Evolutionary conservation across 1,284 basidiomycete genomes (phyloP), one percentile per base, ranked within the genome.

Genomic region (Irpex lacteus): DNA sequence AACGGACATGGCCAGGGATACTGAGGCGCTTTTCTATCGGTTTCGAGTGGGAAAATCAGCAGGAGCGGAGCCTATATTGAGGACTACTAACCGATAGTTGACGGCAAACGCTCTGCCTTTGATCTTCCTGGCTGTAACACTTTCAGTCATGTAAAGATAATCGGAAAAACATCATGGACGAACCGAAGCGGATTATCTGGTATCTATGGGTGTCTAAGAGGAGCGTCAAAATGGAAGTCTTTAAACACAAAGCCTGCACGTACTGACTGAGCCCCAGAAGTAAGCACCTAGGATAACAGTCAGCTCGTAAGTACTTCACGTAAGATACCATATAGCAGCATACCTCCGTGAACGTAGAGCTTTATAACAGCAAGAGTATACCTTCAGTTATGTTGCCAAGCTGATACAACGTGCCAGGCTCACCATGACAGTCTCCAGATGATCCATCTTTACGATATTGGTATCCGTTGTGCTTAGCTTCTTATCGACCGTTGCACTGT

Each of bases 1-100:
- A 96, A 73, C 0, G 91, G 88, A 73, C 93, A 95, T 0, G 94
- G 94, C 85, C 92, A 96, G 1, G 94, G 94, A 69, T 93, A 94
- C 73, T 94, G 92, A 0, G 93, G 92, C 0, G 92, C 88, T 75
- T 92, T 91, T 37, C 85, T 85, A 65, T 2, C 58, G 9, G 15
- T 52, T 52, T 58, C 18, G 18, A 53, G 26, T 2, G 54, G 49
- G 77, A 56, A 74, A 3, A 71, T 61, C 63, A 82, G 76, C 0
- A 80, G 72, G 65, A 54, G 54, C 26, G 18, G 15, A n/a, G 19
- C 37, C 37, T 40, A 36, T 44, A 9, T 15, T 21, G 56, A 9
- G 40, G n/a, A n/a, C 53, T 44, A 67, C 70, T 55, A 59, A 82
- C 83, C 84, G 74, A 69, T 86, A 85, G 65, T 85, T 87, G 55